phyloP scores from a whole-genome alignment of 768 basidiomycete species.

The Lactarius sanguifluus region DNA sequence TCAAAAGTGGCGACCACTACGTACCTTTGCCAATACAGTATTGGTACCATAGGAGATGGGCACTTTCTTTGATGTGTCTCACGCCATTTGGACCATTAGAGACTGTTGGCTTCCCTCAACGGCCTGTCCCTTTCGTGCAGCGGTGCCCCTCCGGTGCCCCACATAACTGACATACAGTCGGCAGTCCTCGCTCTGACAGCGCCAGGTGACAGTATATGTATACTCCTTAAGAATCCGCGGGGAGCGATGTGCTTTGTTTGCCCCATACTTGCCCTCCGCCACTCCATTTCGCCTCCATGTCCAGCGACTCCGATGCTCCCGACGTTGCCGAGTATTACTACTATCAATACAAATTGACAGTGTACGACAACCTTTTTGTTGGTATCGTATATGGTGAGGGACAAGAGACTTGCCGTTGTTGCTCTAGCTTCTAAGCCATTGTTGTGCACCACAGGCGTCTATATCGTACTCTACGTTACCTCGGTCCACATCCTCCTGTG shows the following conservation, averaged over 20 bases:
- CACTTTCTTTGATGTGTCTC: no score
- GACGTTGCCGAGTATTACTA: not conserved
- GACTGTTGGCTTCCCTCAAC: no score
- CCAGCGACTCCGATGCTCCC: no score
- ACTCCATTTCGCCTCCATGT: not conserved
- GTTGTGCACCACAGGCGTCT: not conserved
- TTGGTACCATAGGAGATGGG: no score
- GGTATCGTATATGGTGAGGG: not conserved
- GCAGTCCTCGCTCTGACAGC: no score
- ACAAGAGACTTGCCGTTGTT: not conserved
- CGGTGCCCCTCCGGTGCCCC: no score
- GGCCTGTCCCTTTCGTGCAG: no score
- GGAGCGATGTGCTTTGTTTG: not conserved
- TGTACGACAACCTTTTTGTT: not conserved
- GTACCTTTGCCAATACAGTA: no score
- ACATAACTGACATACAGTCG: no score
- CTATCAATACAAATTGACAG: not conserved
- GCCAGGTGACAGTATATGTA: no score
- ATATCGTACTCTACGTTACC: not conserved
- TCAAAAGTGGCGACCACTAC: no score
- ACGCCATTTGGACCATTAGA: no score
- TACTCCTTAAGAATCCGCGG: not conserved
- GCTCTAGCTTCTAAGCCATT: not conserved
- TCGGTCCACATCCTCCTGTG: constrained; percentile 1
- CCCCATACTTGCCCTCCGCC: not conserved